Conservation (phyloP, 805 yeast genomes). For the Kuraishia hungarica region DNA sequence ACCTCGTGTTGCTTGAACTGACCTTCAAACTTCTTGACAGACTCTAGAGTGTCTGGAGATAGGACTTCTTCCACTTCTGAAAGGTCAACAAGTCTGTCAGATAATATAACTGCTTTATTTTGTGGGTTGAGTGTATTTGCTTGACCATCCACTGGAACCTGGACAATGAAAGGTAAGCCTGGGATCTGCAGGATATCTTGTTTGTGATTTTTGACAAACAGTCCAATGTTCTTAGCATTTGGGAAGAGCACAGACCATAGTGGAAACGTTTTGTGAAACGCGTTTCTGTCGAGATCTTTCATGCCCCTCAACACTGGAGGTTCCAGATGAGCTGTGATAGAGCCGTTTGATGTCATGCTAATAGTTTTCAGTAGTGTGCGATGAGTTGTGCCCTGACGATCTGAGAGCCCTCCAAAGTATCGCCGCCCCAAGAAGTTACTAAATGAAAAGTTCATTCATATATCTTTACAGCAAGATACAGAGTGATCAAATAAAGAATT, state of each 20-base stretch:
- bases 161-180: conserved; percentile 62
- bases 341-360: not conserved
- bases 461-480: not conserved
- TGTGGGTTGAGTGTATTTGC: conserved; percentile 22
- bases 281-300: conserved; percentile 56
- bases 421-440: not conserved
- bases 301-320: conserved; percentile 70
- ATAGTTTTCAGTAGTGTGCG: not conserved
- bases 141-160: conserved; percentile 10
- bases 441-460: not conserved
- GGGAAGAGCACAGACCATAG: conserved; percentile 64
- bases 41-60: conserved; percentile 31
- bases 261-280: conserved; percentile 49
- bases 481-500: no score
- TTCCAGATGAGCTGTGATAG: not conserved
- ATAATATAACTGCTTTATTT: conserved; percentile 51
- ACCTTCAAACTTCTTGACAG: conserved; percentile 39
- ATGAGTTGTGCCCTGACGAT: not conserved
- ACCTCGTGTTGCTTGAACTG: conserved; percentile 44
- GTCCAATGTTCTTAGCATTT: conserved; percentile 54
- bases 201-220: conserved; percentile 49
- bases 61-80: conserved; percentile 29
- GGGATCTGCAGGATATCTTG: conserved; percentile 63
- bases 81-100: conserved; percentile 35
- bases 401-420: not conserved